phyloP scores from a whole-genome alignment of 2,329 filamentous ascomycete species.

The Sporothrix humicola region DNA sequence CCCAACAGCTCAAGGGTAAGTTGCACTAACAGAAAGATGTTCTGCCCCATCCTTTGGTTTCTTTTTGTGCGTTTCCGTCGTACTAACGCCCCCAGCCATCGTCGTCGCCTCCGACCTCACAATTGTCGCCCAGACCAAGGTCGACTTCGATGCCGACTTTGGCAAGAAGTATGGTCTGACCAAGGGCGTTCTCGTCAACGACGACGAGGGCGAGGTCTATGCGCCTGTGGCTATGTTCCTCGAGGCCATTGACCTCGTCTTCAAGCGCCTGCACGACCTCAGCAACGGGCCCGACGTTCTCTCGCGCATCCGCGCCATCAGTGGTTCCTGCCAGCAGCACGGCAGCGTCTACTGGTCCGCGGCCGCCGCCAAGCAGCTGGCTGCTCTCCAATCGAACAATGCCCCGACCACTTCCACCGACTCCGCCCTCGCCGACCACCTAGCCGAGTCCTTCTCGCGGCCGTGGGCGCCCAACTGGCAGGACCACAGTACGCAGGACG shows the following conservation, averaged over 20 bases:
- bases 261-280: slow-evolving; percentile 71
- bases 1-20: slow-evolving; percentile 90
- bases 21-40: background rate
- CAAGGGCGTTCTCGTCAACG: slow-evolving; percentile 87
- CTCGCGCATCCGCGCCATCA: slow-evolving; percentile 76
- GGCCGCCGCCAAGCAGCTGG: slow-evolving; percentile 69
- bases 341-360: slow-evolving; percentile 93
- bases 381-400: slow-evolving; percentile 50
- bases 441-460: slow-evolving; percentile 76
- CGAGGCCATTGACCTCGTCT: slow-evolving; percentile 86
- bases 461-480: slow-evolving; percentile 96
- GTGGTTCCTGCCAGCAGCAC: slow-evolving; percentile 95
- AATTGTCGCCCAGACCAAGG: slow-evolving; percentile 82
- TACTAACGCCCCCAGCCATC: slow-evolving; percentile 61
- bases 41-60: background rate
- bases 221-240: slow-evolving; percentile 94
- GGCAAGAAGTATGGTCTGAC: slow-evolving; percentile 73
- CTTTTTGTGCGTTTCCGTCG: background rate
- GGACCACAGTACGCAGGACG: slow-evolving; percentile 89
- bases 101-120: slow-evolving; percentile 83
- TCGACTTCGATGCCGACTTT: slow-evolving; percentile 91
- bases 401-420: slow-evolving; percentile 48
- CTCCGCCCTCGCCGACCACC: slow-evolving; percentile 72
- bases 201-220: slow-evolving; percentile 84
- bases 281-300: slow-evolving; percentile 66